Conservation (phyloP, 2,329 filamentous ascomycete genomes). For the Xenoacremonium recifei region DNA sequence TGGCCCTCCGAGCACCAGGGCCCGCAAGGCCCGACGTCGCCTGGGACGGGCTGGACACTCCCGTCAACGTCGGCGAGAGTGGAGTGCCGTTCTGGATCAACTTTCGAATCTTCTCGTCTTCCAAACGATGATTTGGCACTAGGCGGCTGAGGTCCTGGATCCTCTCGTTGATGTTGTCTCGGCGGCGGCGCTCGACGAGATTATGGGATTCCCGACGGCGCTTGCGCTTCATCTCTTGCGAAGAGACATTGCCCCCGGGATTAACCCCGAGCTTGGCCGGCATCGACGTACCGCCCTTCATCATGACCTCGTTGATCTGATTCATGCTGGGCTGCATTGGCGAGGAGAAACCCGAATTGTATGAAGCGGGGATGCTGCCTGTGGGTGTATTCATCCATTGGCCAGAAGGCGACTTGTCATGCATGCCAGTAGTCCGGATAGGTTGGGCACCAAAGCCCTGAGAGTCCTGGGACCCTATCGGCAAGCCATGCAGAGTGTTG, state of each 20-base stretch:
- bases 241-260: constrained; percentile 57
- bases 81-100: constrained; percentile 90
- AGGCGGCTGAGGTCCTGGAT: constrained; percentile 95
- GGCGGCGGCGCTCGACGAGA: constrained; percentile 86
- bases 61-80: constrained; percentile 76
- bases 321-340: constrained; percentile 68
- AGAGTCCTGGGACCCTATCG: constrained; percentile 66
- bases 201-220: constrained; percentile 93
- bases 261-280: constrained; percentile 75
- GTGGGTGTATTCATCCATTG: constrained; percentile 88
- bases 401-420: constrained; percentile 81
- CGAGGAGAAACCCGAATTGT: constrained; percentile 86
- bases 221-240: constrained; percentile 91
- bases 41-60: constrained; percentile 65
- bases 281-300: constrained; percentile 84
- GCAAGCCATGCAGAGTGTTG: constrained; percentile 70
- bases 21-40: constrained; percentile 88
- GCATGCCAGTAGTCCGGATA: constrained; percentile 67
- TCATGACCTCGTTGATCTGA: constrained; percentile 85
- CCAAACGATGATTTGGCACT: constrained; percentile 86
- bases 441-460: constrained; percentile 74
- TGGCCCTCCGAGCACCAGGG: constrained; percentile 77
- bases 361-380: constrained; percentile 75
- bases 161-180: constrained; percentile 98
- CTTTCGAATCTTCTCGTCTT: constrained; percentile 96